Evolutionary conservation across 805 yeast species (phyloP), one percentile per base, ranked within the genome.

Genomic region (Metschnikowia rubicola): DNA sequence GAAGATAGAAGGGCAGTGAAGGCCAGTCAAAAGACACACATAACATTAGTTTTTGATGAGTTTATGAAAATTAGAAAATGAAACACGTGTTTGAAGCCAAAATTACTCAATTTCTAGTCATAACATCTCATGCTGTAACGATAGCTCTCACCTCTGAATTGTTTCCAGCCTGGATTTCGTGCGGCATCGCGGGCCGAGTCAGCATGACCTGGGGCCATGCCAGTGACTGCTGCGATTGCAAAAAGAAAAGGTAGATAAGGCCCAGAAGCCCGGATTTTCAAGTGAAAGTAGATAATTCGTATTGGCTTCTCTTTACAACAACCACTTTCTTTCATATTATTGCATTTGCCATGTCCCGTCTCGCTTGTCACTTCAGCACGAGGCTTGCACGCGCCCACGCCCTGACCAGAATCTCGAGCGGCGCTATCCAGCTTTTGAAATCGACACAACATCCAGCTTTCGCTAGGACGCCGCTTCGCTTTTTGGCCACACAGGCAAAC

Each of bases 401-500:
- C 30, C 26, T 7, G 12, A 15, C 43, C 43, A 31, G 30, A 12
- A 17, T 39, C 30, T 13, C 21, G 15, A 26, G 30, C 30, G 21
- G n/a, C 30, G n/a, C 30, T 11, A 26, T 19, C 12, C 21, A 26
- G 13, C 21, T 34, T 12, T 34, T 34, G 37, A 21, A 21, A 21
- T 21, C 26, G 26, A 21, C 26, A 21, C 26, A 35, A n/a, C 10
- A 31, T 12, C 7, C 34, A 35, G 21, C 37, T 13, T 35, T 15
- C 17, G 15, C 37, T 15, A 15, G 19, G 28, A 11, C 21, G 11
- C 11, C 37, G 37, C 11, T n/a, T 8, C 29, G 38, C 10, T 26
- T 15, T 13, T 43, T 49, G 43, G 53, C 55, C 10, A 44, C 50
- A 3, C 67, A 65, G 37, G 80, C 84, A 21, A 76, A 81, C 54